phyloP scores from a whole-genome alignment of 306 rosid species.

The Glycine latifolia region DNA sequence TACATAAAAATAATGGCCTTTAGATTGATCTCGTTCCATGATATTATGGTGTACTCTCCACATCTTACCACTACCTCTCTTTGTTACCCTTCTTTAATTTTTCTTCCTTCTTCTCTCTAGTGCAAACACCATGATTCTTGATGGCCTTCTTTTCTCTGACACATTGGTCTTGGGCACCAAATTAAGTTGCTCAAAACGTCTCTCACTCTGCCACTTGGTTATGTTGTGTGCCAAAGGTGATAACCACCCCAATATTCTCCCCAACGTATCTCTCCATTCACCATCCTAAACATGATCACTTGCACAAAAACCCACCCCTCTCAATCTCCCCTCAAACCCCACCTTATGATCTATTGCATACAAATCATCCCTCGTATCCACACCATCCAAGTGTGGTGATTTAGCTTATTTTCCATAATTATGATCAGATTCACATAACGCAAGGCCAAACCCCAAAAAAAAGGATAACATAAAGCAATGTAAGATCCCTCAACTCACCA shows the following conservation, averaged over 20 bases:
- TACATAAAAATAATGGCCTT: no score
- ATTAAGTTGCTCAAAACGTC: slow-evolving; percentile 92
- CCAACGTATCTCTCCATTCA: slow-evolving; percentile 92
- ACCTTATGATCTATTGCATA: slow-evolving; percentile 76
- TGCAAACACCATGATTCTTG: no score
- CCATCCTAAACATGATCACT: slow-evolving; percentile 77
- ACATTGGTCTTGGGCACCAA: slow-evolving; percentile 81
- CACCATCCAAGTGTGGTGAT: slow-evolving; percentile 86
- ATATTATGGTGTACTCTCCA: no score
- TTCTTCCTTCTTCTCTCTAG: no score
- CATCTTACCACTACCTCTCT: no score
- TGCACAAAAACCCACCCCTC: slow-evolving; percentile 79
- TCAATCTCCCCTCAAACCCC: slow-evolving; percentile 65
- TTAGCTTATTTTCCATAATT: slow-evolving; percentile 94
- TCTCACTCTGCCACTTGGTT: slow-evolving; percentile 96
- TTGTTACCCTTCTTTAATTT: no score
- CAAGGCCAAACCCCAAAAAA: slow-evolving; percentile 60
- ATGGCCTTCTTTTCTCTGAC: no score
- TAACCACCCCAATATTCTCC: slow-evolving; percentile 81
- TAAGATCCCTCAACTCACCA: no score
- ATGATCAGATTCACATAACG: slow-evolving; percentile 84
- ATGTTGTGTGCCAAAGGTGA: slow-evolving; percentile 93
- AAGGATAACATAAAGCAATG: no score
- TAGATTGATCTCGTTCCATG: no score
- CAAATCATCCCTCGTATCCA: slow-evolving; percentile 87